phyloP scores from a whole-genome alignment of 208 protist species.

The Lotmaria passim region DNA sequence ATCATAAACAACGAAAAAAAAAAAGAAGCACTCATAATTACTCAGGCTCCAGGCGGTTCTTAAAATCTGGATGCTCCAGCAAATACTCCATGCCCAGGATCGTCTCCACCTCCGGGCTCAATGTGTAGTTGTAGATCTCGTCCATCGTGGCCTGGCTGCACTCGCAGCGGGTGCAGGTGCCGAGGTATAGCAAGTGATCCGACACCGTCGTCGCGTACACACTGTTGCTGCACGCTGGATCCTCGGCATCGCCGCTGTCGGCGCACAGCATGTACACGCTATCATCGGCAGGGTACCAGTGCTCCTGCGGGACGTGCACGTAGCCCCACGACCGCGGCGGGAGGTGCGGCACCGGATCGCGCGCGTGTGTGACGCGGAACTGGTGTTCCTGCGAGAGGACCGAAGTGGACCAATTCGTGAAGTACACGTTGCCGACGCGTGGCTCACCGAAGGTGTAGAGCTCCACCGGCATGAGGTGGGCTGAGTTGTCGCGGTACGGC shows the following conservation, averaged over 20 bases:
- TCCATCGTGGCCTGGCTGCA: conserved; percentile 34
- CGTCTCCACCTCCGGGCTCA: conserved; percentile 4
- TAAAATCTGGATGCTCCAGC: not conserved
- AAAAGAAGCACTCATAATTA: too few species aligned
- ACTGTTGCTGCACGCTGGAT: conserved; percentile 57
- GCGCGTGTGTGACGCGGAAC: conserved; percentile 58
- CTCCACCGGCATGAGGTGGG: conserved; percentile 30
- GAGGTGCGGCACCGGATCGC: conserved; percentile 64
- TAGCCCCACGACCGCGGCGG: conserved; percentile 47
- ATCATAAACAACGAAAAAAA: not conserved
- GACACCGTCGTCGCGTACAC: conserved; percentile 28
- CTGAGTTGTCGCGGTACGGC: not conserved
- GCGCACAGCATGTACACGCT: conserved; percentile 37
- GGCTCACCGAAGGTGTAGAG: conserved; percentile 83
- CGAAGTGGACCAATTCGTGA: conserved; percentile 39
- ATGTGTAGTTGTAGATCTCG: conserved; percentile 22
- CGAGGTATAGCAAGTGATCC: conserved; percentile 71
- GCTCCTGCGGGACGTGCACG: conserved; percentile 53
- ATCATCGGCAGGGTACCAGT: conserved; percentile 48
- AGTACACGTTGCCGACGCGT: conserved; percentile 65
- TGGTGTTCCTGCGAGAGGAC: conserved; percentile 33
- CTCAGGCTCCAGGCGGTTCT: too few species aligned
- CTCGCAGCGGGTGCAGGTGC: conserved; percentile 49
- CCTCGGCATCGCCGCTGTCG: conserved; percentile 42
- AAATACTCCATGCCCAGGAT: conserved; percentile 18